Conservation (phyloP, 1,284 basidiomycete genomes). For the Austroboletus rostrupii region DNA sequence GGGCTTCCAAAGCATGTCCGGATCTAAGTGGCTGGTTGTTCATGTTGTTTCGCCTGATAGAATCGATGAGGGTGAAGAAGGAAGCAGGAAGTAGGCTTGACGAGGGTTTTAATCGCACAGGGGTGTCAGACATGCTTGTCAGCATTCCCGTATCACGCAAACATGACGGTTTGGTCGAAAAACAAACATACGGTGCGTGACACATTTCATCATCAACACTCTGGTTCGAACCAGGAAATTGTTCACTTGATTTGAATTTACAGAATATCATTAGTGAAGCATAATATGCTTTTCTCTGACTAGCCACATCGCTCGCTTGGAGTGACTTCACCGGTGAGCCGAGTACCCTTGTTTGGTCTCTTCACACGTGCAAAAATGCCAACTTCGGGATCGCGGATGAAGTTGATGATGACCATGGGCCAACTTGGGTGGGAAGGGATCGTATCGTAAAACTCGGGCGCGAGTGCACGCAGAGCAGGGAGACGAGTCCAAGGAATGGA, state of each 20-base stretch:
- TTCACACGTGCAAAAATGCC: constrained; percentile 67
- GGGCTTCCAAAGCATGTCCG: constrained; percentile 16
- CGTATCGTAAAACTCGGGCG: constrained; percentile 90
- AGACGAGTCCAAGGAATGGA: constrained; percentile 95
- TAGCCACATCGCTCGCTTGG: constrained; percentile 10
- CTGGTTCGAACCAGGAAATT: not conserved
- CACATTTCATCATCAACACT: not conserved
- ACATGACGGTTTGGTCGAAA: constrained; percentile 10
- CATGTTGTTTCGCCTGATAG: constrained; percentile 22
- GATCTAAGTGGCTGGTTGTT: constrained; percentile 16
- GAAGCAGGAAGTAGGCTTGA: constrained; percentile 14
- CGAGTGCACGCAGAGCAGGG: constrained; percentile 76
- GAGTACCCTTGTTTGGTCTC: constrained; percentile 23
- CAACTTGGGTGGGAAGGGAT: constrained; percentile 87
- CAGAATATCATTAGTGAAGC: constrained; percentile 18
- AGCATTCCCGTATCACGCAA: constrained; percentile 8
- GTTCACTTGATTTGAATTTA: constrained; percentile 13
- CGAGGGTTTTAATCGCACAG: constrained; percentile 11
- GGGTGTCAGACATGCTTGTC: constrained; percentile 14
- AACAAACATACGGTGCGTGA: constrained; percentile 10
- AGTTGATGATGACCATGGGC: constrained; percentile 92
- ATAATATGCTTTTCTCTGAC: constrained; percentile 9
- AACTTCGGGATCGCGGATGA: constrained; percentile 86
- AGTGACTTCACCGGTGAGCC: constrained; percentile 20
- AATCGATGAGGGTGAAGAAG: constrained; percentile 17